Conservation (phyloP, 352 stramenopile species). For the Bremia lactucae region DNA sequence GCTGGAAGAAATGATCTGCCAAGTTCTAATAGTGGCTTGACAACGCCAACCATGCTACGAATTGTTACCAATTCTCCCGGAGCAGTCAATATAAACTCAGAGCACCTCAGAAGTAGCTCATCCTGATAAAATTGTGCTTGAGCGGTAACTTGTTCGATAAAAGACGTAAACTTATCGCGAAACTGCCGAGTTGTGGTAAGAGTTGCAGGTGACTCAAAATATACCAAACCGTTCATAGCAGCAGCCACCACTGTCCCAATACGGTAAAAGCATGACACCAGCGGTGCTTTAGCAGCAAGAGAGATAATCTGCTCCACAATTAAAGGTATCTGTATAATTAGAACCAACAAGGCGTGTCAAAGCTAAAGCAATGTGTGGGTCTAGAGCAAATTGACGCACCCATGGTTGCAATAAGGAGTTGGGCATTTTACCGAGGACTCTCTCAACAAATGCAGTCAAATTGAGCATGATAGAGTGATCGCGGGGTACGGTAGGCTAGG, state of each 20-base stretch:
- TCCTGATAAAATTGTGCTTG: slow-evolving; percentile 70
- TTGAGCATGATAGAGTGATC: slow-evolving; percentile 80
- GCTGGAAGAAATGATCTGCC: slow-evolving; percentile 53
- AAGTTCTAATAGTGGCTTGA: slow-evolving; percentile 45
- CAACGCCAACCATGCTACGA: slow-evolving; percentile 18
- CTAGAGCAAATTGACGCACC: slow-evolving; percentile 23
- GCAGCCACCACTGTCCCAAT: slow-evolving; percentile 33
- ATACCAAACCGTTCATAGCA: slow-evolving; percentile 15
- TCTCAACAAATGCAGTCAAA: slow-evolving; percentile 61
- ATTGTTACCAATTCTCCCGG: slow-evolving; percentile 30
- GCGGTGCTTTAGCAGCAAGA: slow-evolving; percentile 18
- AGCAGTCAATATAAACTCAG: slow-evolving; percentile 47
- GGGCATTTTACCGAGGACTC: slow-evolving; percentile 29
- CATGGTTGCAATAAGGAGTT: slow-evolving; percentile 24
- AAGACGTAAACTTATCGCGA: slow-evolving; percentile 26
- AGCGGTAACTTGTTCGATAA: slow-evolving; percentile 28
- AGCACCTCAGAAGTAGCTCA: slow-evolving; percentile 52
- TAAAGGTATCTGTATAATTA: slow-evolving; percentile 20
- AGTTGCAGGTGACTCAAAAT: slow-evolving; percentile 11
- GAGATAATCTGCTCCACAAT: slow-evolving; percentile 27
- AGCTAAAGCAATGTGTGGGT: neutral
- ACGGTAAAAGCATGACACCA: slow-evolving; percentile 57
- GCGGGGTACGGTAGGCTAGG: slow-evolving; percentile 44
- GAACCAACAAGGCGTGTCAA: neutral
- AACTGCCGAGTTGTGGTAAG: slow-evolving; percentile 1